Conservation (phyloP, 73 alveolate genomes). For the Paramecium pentaurelia region DNA sequence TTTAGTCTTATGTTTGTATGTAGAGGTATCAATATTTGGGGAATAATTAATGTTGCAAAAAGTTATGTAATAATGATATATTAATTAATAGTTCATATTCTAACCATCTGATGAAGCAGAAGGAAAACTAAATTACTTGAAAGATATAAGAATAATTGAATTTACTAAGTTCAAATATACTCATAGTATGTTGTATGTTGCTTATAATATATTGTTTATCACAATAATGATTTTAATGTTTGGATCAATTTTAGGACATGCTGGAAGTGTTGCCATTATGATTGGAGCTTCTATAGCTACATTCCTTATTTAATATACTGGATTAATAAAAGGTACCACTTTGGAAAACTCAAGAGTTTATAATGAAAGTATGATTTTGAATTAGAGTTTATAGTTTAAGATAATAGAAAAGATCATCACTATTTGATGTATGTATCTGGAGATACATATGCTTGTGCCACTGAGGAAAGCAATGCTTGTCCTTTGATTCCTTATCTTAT, state of each 20-base stretch:
- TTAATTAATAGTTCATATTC: neutral
- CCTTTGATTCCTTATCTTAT: neutral
- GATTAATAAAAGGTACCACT: neutral
- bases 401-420: neutral
- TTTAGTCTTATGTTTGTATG: neutral
- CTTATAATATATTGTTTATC: neutral
- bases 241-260: constrained; percentile 14
- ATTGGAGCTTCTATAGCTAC: neutral
- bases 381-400: neutral
- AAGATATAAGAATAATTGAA: constrained; percentile 23
- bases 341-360: constrained; percentile 37
- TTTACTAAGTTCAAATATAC: constrained; percentile 14
- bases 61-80: neutral
- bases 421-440: constrained; percentile 45
- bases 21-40: constrained; percentile 30
- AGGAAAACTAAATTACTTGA: neutral
- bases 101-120: constrained; percentile 2
- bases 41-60: constrained; percentile 6
- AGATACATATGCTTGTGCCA: constrained; percentile 42
- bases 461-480: constrained; percentile 49
- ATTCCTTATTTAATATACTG: neutral
- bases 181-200: constrained; percentile 3
- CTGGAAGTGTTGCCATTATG: neutral
- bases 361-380: constrained; percentile 14
- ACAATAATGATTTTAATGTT: neutral